Conservation (phyloP, 768 basidiomycete species). For the Calvatia gigantea region DNA sequence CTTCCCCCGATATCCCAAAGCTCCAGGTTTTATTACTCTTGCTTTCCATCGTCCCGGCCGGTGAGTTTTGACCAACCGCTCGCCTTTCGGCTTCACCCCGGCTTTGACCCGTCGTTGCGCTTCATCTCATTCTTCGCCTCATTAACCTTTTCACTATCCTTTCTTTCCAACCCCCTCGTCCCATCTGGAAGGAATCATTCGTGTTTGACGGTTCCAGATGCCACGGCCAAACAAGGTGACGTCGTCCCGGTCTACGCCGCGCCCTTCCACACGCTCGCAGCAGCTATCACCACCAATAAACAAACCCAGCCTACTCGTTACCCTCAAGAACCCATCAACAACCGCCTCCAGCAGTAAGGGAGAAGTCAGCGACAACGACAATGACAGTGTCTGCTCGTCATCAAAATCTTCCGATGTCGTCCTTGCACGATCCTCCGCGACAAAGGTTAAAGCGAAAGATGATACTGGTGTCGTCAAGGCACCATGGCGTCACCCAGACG, state of each 20-base stretch:
- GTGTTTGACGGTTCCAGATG: background rate
- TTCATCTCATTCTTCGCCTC: background rate
- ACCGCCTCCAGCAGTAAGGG: background rate
- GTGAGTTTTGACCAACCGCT: background rate
- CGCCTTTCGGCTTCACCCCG: background rate
- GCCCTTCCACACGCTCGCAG: constrained; percentile 10
- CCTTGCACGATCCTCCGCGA: background rate
- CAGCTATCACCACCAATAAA: constrained; percentile 3
- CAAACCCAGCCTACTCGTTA: constrained; percentile 7
- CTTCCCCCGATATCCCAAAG: background rate
- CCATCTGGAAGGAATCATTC: background rate
- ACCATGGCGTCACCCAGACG: constrained; percentile 38
- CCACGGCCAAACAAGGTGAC: constrained; percentile 4
- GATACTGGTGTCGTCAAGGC: background rate
- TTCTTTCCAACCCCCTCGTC: background rate
- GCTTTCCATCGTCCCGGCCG: background rate
- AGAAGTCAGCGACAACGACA: constrained; percentile 8
- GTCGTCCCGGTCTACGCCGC: constrained; percentile 7
- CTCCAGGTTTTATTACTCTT: background rate
- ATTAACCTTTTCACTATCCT: background rate
- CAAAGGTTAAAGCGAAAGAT: background rate
- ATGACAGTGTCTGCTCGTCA: constrained; percentile 9
- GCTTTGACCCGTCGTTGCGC: background rate
- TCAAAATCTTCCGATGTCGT: constrained; percentile 10
- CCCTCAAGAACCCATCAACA: background rate